Conservation (phyloP, 768 basidiomycete species). For the Trametes sanguinea region DNA sequence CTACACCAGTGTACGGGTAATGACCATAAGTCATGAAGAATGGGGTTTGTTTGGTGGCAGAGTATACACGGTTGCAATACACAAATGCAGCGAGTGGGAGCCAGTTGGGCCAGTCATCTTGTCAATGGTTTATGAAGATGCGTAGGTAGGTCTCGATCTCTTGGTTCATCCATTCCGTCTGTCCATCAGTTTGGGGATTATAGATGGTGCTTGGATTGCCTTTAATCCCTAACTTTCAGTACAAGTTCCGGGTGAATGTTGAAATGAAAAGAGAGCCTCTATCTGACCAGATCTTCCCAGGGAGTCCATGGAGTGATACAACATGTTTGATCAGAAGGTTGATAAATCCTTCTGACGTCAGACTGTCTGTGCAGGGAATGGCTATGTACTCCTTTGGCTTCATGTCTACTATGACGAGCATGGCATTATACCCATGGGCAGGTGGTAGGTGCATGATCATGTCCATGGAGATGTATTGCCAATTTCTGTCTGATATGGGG, state of each 20-base stretch:
- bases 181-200: slow-evolving; percentile 46
- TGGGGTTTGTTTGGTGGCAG: too few species aligned
- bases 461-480: slow-evolving; percentile 18
- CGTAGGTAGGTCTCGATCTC: slow-evolving; percentile 42
- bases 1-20: too few species aligned
- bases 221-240: slow-evolving; percentile 35
- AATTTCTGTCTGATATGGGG: slow-evolving; percentile 8
- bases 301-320: slow-evolving; percentile 15
- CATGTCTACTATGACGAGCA: slow-evolving; percentile 22
- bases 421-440: slow-evolving; percentile 19
- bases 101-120: slow-evolving; percentile 38
- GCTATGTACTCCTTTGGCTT: slow-evolving; percentile 33
- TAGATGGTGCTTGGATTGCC: slow-evolving; percentile 40
- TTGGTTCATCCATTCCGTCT: slow-evolving; percentile 44
- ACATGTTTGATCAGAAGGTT: slow-evolving; percentile 24
- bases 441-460: slow-evolving; percentile 28
- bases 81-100: slow-evolving; percentile 36
- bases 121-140: slow-evolving; percentile 33
- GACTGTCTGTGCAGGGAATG: slow-evolving; percentile 26
- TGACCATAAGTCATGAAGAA: too few species aligned
- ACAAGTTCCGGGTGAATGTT: slow-evolving; percentile 35
- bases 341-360: slow-evolving; percentile 25
- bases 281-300: slow-evolving; percentile 17
- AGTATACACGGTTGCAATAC: too few species aligned
- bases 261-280: slow-evolving; percentile 32